A percentile compares a stretch with the other conserved stretches of the same genome.
Evolutionary conservation across 305 asterid genomes (phyloP).

Genomic region (Solanum hybrid): DNA sequence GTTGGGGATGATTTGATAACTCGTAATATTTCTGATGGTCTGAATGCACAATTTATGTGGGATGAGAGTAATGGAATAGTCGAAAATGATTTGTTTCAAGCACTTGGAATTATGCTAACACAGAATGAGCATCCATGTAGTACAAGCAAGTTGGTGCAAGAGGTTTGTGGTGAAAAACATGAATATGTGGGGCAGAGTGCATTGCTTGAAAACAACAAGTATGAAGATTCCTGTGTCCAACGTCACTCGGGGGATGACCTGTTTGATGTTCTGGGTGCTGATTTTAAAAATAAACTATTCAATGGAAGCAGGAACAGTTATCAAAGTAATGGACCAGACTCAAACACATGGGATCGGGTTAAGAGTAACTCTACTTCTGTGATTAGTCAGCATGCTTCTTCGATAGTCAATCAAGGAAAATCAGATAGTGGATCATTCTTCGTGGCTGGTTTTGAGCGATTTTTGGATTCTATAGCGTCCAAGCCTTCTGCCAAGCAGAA

Average conservation of each 20-base stretch:
- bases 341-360: constrained; percentile 13
- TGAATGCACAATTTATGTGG: constrained; percentile 2
- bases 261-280: constrained; percentile 77
- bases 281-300: constrained; percentile 55
- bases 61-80: constrained; percentile 8
- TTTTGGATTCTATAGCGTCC: constrained; percentile 63
- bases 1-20: constrained; percentile 14
- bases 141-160: constrained; percentile 8
- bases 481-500: constrained; percentile 26
- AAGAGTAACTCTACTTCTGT: constrained; percentile 17
- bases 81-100: constrained; percentile 22
- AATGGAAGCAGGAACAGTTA: constrained; percentile 34
- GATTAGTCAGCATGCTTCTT: constrained; percentile 24
- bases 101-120: constrained; percentile 14
- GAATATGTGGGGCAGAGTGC: constrained; percentile 14
- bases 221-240: constrained; percentile 18
- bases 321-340: constrained; percentile 10
- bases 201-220: constrained; percentile 9
- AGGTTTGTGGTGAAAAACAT: constrained; percentile 15
- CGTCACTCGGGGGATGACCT: constrained; percentile 58
- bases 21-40: constrained; percentile 6
- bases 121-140: constrained; percentile 3
- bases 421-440: constrained; percentile 46
- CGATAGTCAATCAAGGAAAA: constrained; percentile 26
- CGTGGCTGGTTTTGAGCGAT: constrained; percentile 38